A percentile compares a stretch with the other conserved stretches of the same genome.
phyloP scores from a whole-genome alignment of 2,329 filamentous ascomycete genomes.

The Phyllosticta citribraziliensis region DNA sequence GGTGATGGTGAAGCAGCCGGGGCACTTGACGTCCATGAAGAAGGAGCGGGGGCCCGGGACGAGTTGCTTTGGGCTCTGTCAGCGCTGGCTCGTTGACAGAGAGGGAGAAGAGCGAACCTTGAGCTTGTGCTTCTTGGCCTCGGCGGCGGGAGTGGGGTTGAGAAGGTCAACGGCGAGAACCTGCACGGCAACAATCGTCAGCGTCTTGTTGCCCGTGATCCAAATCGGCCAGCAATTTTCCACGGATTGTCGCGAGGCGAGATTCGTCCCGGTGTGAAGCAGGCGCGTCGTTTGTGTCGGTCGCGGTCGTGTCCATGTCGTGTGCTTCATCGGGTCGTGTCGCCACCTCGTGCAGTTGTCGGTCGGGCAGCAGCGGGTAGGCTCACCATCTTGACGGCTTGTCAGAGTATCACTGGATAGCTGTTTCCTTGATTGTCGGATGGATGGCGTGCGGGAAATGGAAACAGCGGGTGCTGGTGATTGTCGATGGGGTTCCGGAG shows the following conservation, averaged over 20 bases:
- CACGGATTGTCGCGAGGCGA: conserved; percentile 8
- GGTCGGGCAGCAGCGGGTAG: conserved; percentile 12
- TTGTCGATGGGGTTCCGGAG: conserved; percentile 16
- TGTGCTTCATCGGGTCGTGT: conserved; percentile 20
- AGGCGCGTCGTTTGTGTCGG: conserved; percentile 5
- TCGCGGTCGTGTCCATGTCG: conserved; percentile 17
- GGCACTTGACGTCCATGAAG: conserved; percentile 99
- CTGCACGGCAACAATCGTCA: conserved; percentile 41
- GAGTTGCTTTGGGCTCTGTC: conserved; percentile 53
- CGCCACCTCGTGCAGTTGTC: conserved; percentile 8
- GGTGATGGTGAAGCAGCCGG: conserved; percentile 99
- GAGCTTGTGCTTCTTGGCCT: conserved; percentile 99
- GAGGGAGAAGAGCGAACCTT: conserved; percentile 58
- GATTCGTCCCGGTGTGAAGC: conserved; percentile 1
- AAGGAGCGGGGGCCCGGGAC: conserved; percentile 96
- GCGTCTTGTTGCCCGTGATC: conserved; percentile 5
- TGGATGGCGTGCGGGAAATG: conserved; percentile 26
- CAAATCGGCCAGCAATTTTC: neutral
- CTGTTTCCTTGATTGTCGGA: conserved; percentile 19
- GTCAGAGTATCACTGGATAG: conserved; percentile 20
- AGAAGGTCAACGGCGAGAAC: conserved; percentile 99
- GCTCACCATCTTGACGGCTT: conserved; percentile 33
- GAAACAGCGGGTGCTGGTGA: conserved; percentile 24
- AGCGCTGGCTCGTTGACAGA: neutral
- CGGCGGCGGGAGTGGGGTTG: conserved; percentile 94